Evolutionary conservation across 352 stramenopile genomes (phyloP).

Genomic region (Phytophthora megakarya): DNA sequence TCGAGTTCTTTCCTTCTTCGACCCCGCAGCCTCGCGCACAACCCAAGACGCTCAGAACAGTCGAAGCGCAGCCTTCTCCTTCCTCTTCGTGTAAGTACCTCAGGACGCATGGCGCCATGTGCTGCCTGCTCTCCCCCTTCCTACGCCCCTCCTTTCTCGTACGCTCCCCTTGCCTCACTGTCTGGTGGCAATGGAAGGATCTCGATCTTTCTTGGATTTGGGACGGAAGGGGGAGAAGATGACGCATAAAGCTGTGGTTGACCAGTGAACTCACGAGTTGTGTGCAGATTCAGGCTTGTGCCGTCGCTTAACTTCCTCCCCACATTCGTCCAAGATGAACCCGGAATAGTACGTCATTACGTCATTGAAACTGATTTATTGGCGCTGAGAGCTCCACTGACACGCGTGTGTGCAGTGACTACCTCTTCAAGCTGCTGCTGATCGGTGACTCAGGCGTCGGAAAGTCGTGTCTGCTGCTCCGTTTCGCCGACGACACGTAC

Average conservation of each 20-base stretch:
- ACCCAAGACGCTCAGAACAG: conserved; percentile 36
- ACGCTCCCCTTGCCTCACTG: background rate
- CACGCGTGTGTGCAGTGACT: conserved; percentile 85
- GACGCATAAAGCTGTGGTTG: background rate
- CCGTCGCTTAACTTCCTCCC: conserved; percentile 23
- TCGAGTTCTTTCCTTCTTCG: conserved; percentile 24
- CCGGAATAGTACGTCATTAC: conserved; percentile 90
- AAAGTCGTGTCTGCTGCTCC: conserved; percentile 98
- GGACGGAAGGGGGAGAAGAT: conserved; percentile 11
- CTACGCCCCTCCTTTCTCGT: background rate
- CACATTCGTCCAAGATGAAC: conserved; percentile 75
- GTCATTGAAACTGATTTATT: conserved; percentile 3
- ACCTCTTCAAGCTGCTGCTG: conserved; percentile 98
- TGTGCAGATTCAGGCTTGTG: conserved; percentile 35
- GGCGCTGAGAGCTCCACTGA: conserved; percentile 13
- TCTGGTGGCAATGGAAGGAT: conserved; percentile 22
- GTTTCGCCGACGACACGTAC: conserved; percentile 99
- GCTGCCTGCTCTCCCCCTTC: background rate
- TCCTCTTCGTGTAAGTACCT: conserved; percentile 26
- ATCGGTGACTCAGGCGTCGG: conserved; percentile 98
- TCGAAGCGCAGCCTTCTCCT: conserved; percentile 23
- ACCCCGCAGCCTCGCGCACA: conserved; percentile 22
- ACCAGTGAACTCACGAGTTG: conserved; percentile 11
- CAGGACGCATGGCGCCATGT: background rate
- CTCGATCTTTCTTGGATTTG: conserved; percentile 30